Conservation (phyloP, 495 filamentous ascomycete genomes). For the Talaromyces wortmannii region DNA sequence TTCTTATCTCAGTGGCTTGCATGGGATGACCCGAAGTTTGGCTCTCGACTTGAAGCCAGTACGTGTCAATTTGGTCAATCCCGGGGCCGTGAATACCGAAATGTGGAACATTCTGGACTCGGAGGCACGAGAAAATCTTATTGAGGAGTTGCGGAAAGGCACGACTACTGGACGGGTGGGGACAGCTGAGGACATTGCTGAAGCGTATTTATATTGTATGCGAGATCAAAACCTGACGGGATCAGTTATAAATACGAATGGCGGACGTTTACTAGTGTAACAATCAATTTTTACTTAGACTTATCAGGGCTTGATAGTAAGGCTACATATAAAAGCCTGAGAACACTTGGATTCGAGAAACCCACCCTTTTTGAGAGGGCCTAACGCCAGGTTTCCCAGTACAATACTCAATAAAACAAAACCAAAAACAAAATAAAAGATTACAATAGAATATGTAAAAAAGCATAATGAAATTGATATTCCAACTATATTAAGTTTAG, state of each 20-base stretch:
- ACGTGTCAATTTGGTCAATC: slow-evolving; percentile 46
- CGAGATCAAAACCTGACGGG: slow-evolving; percentile 32
- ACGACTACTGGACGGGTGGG: slow-evolving; percentile 22
- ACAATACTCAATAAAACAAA: no score
- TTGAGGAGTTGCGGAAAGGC: background rate
- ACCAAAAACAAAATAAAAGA: no score
- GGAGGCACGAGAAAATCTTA: background rate
- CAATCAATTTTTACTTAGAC: no score
- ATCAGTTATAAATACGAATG: background rate
- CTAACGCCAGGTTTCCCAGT: no score
- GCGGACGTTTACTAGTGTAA: background rate
- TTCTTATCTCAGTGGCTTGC: slow-evolving; percentile 35
- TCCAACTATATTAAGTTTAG: no score
- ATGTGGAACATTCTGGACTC: background rate
- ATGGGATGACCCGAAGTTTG: slow-evolving; percentile 35
- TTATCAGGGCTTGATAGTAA: no score
- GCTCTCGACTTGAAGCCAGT: slow-evolving; percentile 48
- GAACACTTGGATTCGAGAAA: no score
- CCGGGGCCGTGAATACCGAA: slow-evolving; percentile 19
- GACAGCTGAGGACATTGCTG: slow-evolving; percentile 50
- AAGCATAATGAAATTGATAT: no score
- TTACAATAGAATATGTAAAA: no score
- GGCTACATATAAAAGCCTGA: no score
- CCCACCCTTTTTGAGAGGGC: no score
- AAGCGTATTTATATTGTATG: slow-evolving; percentile 61